Percentiles rank a stretch among this genome's conserved stretches.
Evolutionary conservation across 2,329 filamentous ascomycete species (phyloP).

Genomic region (Diaporthe helianthi): DNA sequence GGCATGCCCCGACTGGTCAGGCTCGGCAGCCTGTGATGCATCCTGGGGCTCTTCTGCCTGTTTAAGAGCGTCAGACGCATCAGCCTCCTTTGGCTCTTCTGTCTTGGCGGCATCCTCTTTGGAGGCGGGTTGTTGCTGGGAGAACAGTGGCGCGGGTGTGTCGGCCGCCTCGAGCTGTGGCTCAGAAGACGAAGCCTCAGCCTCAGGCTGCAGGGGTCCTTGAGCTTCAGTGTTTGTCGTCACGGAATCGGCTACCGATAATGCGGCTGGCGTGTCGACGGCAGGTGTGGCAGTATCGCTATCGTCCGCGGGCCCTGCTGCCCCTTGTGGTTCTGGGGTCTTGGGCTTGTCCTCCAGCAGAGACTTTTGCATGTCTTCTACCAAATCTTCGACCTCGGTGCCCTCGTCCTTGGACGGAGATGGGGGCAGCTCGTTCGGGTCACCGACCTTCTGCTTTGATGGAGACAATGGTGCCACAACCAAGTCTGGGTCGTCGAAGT

Average conservation of each 20-base stretch:
- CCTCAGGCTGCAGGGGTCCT: constrained; percentile 31
- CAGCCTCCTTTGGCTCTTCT: constrained; percentile 2
- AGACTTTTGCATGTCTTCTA: constrained; percentile 35
- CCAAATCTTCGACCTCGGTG: constrained; percentile 36
- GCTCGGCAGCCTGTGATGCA: constrained; percentile 25
- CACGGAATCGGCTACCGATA: constrained; percentile 31
- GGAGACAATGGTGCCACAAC: constrained; percentile 66
- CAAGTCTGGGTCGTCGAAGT: constrained; percentile 63
- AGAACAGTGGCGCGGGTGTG: constrained; percentile 69
- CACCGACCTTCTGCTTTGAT: constrained; percentile 46
- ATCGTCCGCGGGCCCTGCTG: constrained; percentile 11
- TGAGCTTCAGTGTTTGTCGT: constrained; percentile 24
- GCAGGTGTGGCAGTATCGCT: constrained; percentile 27
- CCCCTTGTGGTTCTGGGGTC: constrained; percentile 27
- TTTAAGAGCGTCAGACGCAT: constrained; percentile 14
- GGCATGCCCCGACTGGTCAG: constrained; percentile 23
- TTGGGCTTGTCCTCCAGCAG: constrained; percentile 27
- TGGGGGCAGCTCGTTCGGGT: constrained; percentile 13
- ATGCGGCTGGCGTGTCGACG: constrained; percentile 28
- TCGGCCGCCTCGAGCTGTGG: constrained; percentile 56
- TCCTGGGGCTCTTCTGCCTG: not conserved
- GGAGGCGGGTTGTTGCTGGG: constrained; percentile 20
- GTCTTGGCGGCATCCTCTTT: constrained; percentile 22
- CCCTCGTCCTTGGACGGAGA: constrained; percentile 15
- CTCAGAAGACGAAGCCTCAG: constrained; percentile 31